These are phyloP conservation scores for Euphorbia peplus DNA, from an alignment of 345 rosid genomes.

Conservation along the genomic window DNA sequence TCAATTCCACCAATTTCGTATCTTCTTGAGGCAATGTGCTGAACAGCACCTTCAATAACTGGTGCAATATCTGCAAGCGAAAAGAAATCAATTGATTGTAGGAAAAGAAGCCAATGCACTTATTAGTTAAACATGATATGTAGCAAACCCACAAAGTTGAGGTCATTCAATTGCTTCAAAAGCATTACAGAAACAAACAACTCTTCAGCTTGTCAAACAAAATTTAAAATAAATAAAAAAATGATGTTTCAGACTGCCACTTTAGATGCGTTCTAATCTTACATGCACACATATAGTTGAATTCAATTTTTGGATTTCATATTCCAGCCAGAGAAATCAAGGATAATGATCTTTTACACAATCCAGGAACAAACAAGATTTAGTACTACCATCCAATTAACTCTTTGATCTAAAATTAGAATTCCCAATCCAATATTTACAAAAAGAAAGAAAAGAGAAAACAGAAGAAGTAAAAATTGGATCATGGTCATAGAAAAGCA, in stretches of 20 bases:
- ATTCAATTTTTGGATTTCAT: neutral
- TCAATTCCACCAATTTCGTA: conserved; percentile 88
- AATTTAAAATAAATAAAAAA: too few relatives aligned
- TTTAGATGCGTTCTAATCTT: neutral
- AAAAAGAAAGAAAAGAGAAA: too few relatives aligned
- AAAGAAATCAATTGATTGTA: neutral
- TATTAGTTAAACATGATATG: neutral
- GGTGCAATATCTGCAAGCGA: conserved; percentile 76
- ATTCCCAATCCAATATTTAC: neutral
- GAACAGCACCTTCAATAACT: conserved; percentile 99
- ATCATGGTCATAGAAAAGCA: neutral
- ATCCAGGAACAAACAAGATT: neutral
- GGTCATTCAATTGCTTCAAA: neutral
- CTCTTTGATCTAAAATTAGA: neutral
- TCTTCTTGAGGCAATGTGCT: conserved; percentile 92
- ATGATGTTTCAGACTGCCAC: too few relatives aligned
- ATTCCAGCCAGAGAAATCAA: neutral
- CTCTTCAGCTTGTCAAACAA: too few relatives aligned
- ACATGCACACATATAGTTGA: neutral
- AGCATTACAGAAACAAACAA: neutral
- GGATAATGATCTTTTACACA: neutral
- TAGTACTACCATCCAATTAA: neutral
- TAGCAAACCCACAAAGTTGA: neutral
- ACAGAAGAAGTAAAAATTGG: neutral
- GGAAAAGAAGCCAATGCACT: conserved; percentile 5